Evolutionary conservation across 202 grass and related monocot genomes (phyloP), one percentile per base, ranked within the genome.

Genomic region (Dendrocalamus latiflorus): DNA sequence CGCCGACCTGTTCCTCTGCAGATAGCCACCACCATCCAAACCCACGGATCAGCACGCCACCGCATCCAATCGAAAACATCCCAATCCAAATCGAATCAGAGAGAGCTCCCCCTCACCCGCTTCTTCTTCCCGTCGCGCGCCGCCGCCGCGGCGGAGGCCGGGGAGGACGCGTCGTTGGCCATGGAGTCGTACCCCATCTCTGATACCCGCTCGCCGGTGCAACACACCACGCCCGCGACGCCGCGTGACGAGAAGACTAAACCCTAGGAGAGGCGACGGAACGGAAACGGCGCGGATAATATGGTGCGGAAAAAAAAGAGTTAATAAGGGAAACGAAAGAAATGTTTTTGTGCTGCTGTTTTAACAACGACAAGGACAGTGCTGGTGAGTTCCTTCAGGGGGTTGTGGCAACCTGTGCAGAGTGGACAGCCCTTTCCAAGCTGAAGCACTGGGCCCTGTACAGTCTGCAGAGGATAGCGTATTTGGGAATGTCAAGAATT

Each of bases 71-170:
- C 37, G 34, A 54, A 54, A 43, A 12, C 14, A 18, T 4, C 37
- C 21, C n/a, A 37, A 56, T 26, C 63, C 41, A 66, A 18, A 79
- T 44, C 68, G 6, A 68, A 67, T 15, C 14, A 57, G 1, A 17
- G 12, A 58, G 10, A 48, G 25, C 50, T 8, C 72, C n/a, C 48
- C 53, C 38, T 77, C 60, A 91, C 88, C 88, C 80, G 72, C 79
- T 87, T 94, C 86, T 94, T 94, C 86, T 87, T 91, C 30, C 76
- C 76, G 54, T 94, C 92, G 45, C 86, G 79, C 16, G 92, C 66
- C 25, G 69, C 43, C 18, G 55, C 49, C 28, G 87, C 61, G 6
- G 14, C 61, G 30, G 14, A 65, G 30, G 61, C 50, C 39, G 61
- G 75, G 60, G 83, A 73, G 45, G 86, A 78, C 24, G 89, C 83